phyloP scores from a whole-genome alignment of 768 basidiomycete genomes.

The Panaeolus papilionaceus region DNA sequence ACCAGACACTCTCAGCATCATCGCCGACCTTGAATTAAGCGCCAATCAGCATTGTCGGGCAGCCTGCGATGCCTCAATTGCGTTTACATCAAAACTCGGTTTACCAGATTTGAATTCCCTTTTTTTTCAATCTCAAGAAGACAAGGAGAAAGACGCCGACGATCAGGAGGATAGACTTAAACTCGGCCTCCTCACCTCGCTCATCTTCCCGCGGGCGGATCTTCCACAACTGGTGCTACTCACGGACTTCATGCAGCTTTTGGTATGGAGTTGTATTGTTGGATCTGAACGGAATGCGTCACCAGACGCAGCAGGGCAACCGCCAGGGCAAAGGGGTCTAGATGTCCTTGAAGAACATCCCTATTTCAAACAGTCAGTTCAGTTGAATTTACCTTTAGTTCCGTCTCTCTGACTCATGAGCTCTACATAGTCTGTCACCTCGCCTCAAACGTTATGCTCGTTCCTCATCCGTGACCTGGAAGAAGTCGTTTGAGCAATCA shows the following conservation, averaged over 20 bases:
- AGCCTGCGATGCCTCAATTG: conserved; percentile 36
- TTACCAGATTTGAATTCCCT: neutral
- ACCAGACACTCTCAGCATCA: conserved; percentile 44
- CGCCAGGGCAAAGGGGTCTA: conserved; percentile 19
- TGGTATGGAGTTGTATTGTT: conserved; percentile 43
- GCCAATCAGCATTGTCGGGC: conserved; percentile 45
- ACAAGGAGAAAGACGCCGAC: conserved; percentile 33
- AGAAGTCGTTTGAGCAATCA: neutral
- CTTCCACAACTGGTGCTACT: conserved; percentile 58
- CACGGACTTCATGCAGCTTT: conserved; percentile 53
- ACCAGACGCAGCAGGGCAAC: neutral
- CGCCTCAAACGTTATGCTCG: neutral
- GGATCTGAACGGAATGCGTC: conserved; percentile 1
- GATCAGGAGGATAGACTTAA: conserved; percentile 28
- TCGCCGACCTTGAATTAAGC: conserved; percentile 40
- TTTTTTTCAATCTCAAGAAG: conserved; percentile 23
- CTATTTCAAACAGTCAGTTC: conserved; percentile 42
- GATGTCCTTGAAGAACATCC: conserved; percentile 33
- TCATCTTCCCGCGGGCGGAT: conserved; percentile 67
- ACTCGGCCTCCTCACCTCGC: conserved; percentile 58
- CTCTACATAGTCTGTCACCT: neutral
- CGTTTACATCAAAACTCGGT: neutral
- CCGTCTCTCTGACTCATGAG: neutral
- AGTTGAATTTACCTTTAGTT: neutral
- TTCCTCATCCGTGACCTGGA: neutral